Evolutionary conservation across 495 filamentous ascomycete genomes (phyloP), one percentile per base, ranked within the genome.

Genomic region (Aspergillus nidulans): DNA sequence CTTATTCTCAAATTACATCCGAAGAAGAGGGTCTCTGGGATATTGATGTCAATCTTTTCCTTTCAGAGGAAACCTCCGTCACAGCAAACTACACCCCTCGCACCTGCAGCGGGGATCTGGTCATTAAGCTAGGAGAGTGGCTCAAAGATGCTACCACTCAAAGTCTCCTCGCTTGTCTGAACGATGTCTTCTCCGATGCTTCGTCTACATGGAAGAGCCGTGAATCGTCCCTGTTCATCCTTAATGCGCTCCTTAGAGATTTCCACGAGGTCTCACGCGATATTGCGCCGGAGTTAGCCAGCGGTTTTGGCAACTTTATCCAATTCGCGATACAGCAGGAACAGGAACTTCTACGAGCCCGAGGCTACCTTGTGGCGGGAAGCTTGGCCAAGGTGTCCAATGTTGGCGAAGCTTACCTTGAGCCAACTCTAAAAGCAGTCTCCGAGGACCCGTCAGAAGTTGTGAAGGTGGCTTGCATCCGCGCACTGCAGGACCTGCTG

Each of bases 21-120:
- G 94, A 98, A 65, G 95, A 97, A 63, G 89, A 95, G 69, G 89
- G 87, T 7, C 73, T 98, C 24, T 98, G 94, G 94, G 90, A 97
- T 52, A 86, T 97, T 54, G 94, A 98, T 69, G 84, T 95, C 50
- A 97, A 95, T 44, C 79, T 97, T 1, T 98, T 95, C 70, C 78
- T 98, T 24, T 91, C 91, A 0, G 94, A 98, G 63, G 94, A 98
- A 69, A 92, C 89, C 2, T 90, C 90, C 12, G 86, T 97, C 45
- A 96, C 91, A n/a, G 87, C 92, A 21, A 97, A 97, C 65, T 98
- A 96, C 67, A 95, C 92, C 2, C 88, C 94, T 24, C 81, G 94
- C 46, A 95, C 89, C 12, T 92, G 92, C 45, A 91, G 89, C 62
- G 91, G 91, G 24, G 92, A 96, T 64, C 76, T 97, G 23, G 78